These are phyloP conservation scores for Straminergon stramineum DNA, from an alignment of 225 moss, liverwort and hornwort genomes.

Conservation along the genomic window DNA sequence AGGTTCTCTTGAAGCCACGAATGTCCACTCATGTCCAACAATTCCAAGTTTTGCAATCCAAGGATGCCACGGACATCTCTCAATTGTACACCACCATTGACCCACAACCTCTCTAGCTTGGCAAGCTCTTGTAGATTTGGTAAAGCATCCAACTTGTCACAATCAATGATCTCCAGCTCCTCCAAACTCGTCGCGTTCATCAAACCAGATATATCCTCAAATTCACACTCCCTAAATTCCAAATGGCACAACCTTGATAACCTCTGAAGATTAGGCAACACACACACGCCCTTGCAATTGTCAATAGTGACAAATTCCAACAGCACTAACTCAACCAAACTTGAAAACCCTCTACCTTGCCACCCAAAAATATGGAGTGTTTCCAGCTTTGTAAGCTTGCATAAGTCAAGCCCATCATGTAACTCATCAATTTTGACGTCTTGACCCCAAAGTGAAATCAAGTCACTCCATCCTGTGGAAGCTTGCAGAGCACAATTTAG, in stretches of 20 bases:
- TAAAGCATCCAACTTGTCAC: background rate
- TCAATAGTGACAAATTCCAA: too few relatives aligned
- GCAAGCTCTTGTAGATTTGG: background rate
- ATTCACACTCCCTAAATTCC: rapidly evolving
- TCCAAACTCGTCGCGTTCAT: background rate
- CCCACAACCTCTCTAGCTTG: rapidly evolving
- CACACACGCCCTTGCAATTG: too few relatives aligned
- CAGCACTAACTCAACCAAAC: too few relatives aligned
- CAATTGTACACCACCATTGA: rapidly evolving
- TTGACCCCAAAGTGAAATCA: too few relatives aligned
- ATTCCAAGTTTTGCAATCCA: background rate
- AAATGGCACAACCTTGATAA: background rate
- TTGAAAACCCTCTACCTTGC: too few relatives aligned
- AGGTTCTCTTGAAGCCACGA: background rate
- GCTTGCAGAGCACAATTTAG: rapidly evolving
- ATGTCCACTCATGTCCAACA: rapidly evolving
- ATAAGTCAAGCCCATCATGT: too few relatives aligned
- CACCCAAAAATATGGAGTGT: too few relatives aligned
- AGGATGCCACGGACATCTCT: background rate
- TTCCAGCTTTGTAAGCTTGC: too few relatives aligned
- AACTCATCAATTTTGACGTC: too few relatives aligned
- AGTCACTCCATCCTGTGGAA: too few relatives aligned
- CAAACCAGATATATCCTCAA: background rate
- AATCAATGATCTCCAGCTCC: rapidly evolving
- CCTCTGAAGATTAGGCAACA: too few relatives aligned